Conservation (phyloP, 352 stramenopile genomes). For the Globisporangium cystogenes region DNA sequence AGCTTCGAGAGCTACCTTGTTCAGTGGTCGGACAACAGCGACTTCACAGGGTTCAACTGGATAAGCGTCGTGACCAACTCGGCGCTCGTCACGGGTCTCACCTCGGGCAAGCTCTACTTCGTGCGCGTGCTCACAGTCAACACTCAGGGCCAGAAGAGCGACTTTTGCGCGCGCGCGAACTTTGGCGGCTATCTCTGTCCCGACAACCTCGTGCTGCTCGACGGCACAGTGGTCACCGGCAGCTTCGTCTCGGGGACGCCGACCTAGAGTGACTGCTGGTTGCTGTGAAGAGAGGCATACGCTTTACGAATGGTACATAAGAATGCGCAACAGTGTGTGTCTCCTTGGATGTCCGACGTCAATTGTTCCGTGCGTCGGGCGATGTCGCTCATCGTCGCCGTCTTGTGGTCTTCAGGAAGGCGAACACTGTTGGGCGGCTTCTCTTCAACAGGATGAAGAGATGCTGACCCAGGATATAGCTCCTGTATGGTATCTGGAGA, state of each 20-base stretch:
- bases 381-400: too few relatives aligned
- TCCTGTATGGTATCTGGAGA: too few relatives aligned
- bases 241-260: slow-evolving; percentile 36
- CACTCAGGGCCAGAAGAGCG: slow-evolving; percentile 58
- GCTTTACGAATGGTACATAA: too few relatives aligned
- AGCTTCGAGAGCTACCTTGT: slow-evolving; percentile 90
- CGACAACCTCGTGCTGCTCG: slow-evolving; percentile 59
- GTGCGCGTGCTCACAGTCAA: slow-evolving; percentile 84
- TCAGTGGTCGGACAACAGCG: slow-evolving; percentile 77
- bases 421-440: too few relatives aligned
- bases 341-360: too few relatives aligned
- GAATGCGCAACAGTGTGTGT: too few relatives aligned
- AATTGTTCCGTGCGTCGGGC: too few relatives aligned
- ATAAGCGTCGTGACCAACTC: slow-evolving; percentile 56
- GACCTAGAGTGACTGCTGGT: slow-evolving; percentile 16
- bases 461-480: too few relatives aligned
- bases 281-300: too few relatives aligned
- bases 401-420: too few relatives aligned
- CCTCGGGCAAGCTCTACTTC: slow-evolving; percentile 69
- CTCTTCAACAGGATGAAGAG: too few relatives aligned
- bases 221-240: slow-evolving; percentile 56
- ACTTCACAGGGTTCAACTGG: slow-evolving; percentile 75
- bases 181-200: slow-evolving; percentile 56
- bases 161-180: slow-evolving; percentile 65
- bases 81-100: slow-evolving; percentile 53